A percentile compares a stretch with the other conserved stretches of the same genome.
Evolutionary conservation across 2,329 filamentous ascomycete species (phyloP).

Genomic region (Chaetomiaceae sp.): DNA sequence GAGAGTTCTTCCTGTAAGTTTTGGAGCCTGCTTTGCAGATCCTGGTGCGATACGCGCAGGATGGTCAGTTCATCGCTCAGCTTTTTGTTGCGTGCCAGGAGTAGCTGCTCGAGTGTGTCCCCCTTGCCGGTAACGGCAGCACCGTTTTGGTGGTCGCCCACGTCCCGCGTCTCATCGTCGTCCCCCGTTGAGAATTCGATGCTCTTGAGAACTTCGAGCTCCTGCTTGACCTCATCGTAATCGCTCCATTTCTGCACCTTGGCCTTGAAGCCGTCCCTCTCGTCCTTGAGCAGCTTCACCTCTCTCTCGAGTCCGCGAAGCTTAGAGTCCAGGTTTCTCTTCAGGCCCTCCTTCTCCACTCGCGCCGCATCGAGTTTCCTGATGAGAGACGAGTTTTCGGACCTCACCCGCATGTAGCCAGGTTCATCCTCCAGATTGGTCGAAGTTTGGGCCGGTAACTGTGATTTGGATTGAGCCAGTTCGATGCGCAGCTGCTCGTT

Average conservation of each 20-base stretch:
- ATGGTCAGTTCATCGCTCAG: slow-evolving; percentile 89
- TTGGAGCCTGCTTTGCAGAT: slow-evolving; percentile 75
- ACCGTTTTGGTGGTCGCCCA: slow-evolving; percentile 42
- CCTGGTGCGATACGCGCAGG: slow-evolving; percentile 87
- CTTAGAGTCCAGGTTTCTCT: slow-evolving; percentile 69
- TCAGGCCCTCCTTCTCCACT: slow-evolving; percentile 77
- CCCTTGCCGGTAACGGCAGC: slow-evolving; percentile 55
- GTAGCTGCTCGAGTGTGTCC: slow-evolving; percentile 83
- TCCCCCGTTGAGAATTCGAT: slow-evolving; percentile 94
- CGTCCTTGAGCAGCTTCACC: slow-evolving; percentile 66
- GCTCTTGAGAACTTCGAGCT: slow-evolving; percentile 93
- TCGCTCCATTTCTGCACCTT: slow-evolving; percentile 89
- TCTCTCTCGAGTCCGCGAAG: slow-evolving; percentile 77
- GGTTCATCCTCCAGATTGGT: slow-evolving; percentile 81
- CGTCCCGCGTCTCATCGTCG: slow-evolving; percentile 56
- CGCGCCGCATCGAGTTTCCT: slow-evolving; percentile 80
- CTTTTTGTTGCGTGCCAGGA: slow-evolving; percentile 94
- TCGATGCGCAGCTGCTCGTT: slow-evolving; percentile 92
- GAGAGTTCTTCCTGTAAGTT: slow-evolving; percentile 79
- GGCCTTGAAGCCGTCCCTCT: slow-evolving; percentile 71
- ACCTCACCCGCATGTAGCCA: slow-evolving; percentile 77
- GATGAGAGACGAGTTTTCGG: slow-evolving; percentile 87
- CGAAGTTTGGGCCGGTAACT: slow-evolving; percentile 55
- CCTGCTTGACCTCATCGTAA: slow-evolving; percentile 94
- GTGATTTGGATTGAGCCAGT: slow-evolving; percentile 80